Evolutionary conservation across 108 stramenopile genomes (phyloP).

Genomic region (Aureococcus anophagefferens): DNA sequence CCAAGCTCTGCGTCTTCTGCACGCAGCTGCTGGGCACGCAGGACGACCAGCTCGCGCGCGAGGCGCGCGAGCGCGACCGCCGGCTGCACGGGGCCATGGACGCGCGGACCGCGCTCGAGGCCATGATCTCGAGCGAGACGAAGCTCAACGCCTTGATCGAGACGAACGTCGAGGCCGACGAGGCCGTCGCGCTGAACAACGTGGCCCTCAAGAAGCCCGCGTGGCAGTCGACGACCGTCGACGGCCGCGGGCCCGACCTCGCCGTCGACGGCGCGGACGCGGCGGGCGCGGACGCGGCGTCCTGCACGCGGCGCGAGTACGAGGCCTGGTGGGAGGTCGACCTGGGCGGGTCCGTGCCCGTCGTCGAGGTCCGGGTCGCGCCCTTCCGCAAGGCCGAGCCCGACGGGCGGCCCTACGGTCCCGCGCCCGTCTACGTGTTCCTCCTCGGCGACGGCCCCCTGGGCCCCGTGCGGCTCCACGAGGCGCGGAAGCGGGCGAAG

Average conservation of each 20-base stretch:
- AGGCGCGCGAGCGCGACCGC: slow-evolving; percentile 18
- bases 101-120: too few species aligned
- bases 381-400: too few species aligned
- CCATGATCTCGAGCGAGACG: too few species aligned
- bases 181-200: too few species aligned
- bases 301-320: slow-evolving; percentile 26
- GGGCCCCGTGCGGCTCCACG: slow-evolving; percentile 7
- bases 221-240: slow-evolving; percentile 30
- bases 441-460: slow-evolving; percentile 17
- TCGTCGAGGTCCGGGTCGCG: slow-evolving; percentile 16
- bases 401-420: too few species aligned
- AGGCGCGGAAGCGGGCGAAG: slow-evolving; percentile 16
- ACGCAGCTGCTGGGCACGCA: slow-evolving; percentile 23
- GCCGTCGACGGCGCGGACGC: slow-evolving; percentile 12
- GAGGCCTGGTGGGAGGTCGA: slow-evolving; percentile 43
- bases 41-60: slow-evolving; percentile 5
- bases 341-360: slow-evolving; percentile 23
- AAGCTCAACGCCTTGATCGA: too few species aligned
- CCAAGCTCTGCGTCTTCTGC: slow-evolving; percentile 28
- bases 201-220: too few species aligned
- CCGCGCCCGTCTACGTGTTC: slow-evolving; percentile 9
- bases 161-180: too few species aligned
- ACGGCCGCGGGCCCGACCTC: slow-evolving; percentile 20
- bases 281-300: slow-evolving; percentile 6
- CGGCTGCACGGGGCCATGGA: slow-evolving; percentile 4